A percentile compares a stretch with the other conserved stretches of the same genome.
Conservation (phyloP, 2,329 filamentous ascomycete genomes). For the Sclerotinia glacialis region DNA sequence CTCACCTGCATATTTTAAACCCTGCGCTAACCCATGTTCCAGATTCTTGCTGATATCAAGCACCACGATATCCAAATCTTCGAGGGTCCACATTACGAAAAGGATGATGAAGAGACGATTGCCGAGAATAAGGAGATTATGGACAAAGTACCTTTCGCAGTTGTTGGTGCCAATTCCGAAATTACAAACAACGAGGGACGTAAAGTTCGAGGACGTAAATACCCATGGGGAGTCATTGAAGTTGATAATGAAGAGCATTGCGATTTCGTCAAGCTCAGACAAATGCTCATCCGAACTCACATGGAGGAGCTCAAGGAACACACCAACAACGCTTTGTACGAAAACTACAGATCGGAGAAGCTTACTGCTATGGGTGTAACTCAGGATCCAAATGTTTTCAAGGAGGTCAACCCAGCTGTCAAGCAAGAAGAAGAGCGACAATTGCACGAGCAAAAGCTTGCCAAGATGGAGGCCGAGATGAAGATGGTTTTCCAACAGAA, state of each 20-base stretch:
- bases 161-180: slow-evolving; percentile 95
- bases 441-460: slow-evolving; percentile 98
- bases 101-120: slow-evolving; percentile 98
- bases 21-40: slow-evolving; percentile 24
- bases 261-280: slow-evolving; percentile 98
- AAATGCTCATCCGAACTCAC: slow-evolving; percentile 99
- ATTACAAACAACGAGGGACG: slow-evolving; percentile 88
- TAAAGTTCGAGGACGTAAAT: slow-evolving; percentile 91
- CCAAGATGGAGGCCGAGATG: slow-evolving; percentile 99
- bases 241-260: slow-evolving; percentile 99
- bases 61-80: slow-evolving; percentile 99
- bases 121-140: slow-evolving; percentile 99
- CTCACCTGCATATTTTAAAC: neutral
- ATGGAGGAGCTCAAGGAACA: slow-evolving; percentile 99
- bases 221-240: slow-evolving; percentile 98
- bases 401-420: slow-evolving; percentile 99
- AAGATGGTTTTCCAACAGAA: slow-evolving; percentile 99
- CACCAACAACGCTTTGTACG: slow-evolving; percentile 98
- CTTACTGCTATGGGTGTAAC: slow-evolving; percentile 97
- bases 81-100: slow-evolving; percentile 95
- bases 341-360: slow-evolving; percentile 99
- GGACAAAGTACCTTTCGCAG: slow-evolving; percentile 98
- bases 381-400: slow-evolving; percentile 98
- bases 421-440: slow-evolving; percentile 99
- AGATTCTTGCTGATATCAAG: slow-evolving; percentile 97